Base-by-base conservation (phyloP, 352 stramenopile genomes). In the Phytophthora cryptogea region DNA sequence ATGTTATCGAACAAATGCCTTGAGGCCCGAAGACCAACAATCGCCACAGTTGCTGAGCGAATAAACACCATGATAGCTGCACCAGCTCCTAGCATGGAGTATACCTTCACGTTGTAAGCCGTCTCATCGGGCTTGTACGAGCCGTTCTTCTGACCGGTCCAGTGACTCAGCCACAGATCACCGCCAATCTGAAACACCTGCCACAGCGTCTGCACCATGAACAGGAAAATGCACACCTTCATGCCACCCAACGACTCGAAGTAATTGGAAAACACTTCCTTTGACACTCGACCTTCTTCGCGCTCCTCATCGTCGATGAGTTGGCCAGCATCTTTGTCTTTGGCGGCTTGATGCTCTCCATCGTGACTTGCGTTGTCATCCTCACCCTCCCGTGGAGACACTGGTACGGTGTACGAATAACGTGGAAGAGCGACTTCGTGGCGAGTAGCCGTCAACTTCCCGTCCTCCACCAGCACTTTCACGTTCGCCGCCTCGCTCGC, bases 1-100 rank as follows among this genome's bases (percentile, higher is more conserved):
- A 98, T 83, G 31, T 79, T 66, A 43, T 97, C 73, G 57, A 98
- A 96, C 7, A 98, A 62, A 11, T 71, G 72, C 16, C 76, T 58
- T 0, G 79, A 72, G 1, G 59, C 70, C 13, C 57, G 67, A 5
- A 89, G 45, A 4, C 75, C 72, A 14, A 66, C 70, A 27, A 67
- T 43, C 4, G 70, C 50, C 10, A 96, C 61, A 0, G 57, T 73
- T 1, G 57, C 10, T 3, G 65, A 36, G 7, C 66, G 66, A 17
- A 68, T 55, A 13, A 84, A 39, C 0, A 80, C 64, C 53, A 88
- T 75, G 7, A 85, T 7, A 0, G 66, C 66, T 1, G 55, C 46
- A 3, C 49, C 66, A 32, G 56, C 44, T n/a, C 54, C 59, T 0
- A 84, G 47, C 8, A 16, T 44, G 1, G 66, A 60, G 44, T 84